phyloP scores from a whole-genome alignment of 1,284 basidiomycete genomes.

The Ustilago tritici region DNA sequence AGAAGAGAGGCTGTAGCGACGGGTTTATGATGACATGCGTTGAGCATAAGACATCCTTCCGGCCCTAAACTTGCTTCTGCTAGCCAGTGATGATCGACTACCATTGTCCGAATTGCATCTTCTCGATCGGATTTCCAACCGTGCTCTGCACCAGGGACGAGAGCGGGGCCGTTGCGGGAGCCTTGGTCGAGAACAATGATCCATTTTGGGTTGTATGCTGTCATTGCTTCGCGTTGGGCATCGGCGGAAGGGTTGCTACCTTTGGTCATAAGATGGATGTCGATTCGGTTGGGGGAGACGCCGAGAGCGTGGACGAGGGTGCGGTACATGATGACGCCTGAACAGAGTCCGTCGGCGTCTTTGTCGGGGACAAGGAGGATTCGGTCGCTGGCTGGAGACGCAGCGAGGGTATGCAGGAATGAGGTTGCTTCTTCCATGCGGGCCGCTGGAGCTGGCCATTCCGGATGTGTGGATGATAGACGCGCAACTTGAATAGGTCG shows the following conservation, averaged over 20 bases:
- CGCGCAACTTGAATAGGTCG: slow-evolving; percentile 30
- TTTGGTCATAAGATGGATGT: slow-evolving; percentile 55
- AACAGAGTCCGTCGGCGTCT: slow-evolving; percentile 58
- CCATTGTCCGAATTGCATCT: slow-evolving; percentile 40
- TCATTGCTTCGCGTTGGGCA: slow-evolving; percentile 37
- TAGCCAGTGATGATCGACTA: slow-evolving; percentile 58
- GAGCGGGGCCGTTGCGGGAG: slow-evolving; percentile 48
- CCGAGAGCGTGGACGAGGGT: slow-evolving; percentile 43
- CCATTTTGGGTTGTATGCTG: slow-evolving; percentile 37
- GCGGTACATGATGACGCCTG: slow-evolving; percentile 54
- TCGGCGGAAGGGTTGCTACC: slow-evolving; percentile 38
- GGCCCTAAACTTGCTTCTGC: slow-evolving; percentile 34
- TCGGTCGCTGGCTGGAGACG: slow-evolving; percentile 16
- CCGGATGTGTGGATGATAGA: slow-evolving; percentile 19
- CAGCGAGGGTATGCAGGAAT: slow-evolving; percentile 28
- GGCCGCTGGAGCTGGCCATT: slow-evolving; percentile 41
- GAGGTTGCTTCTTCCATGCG: slow-evolving; percentile 32
- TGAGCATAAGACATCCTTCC: slow-evolving; percentile 52
- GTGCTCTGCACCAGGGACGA: slow-evolving; percentile 47
- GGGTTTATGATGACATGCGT: slow-evolving; percentile 51
- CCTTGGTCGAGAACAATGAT: slow-evolving; percentile 60
- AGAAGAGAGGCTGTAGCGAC: slow-evolving; percentile 51
- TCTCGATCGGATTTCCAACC: slow-evolving; percentile 34
- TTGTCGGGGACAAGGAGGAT: slow-evolving; percentile 57
- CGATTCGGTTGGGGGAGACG: slow-evolving; percentile 30